phyloP scores from a whole-genome alignment of 169 alveolate genomes.

The Cryptosporidium viatorum region DNA sequence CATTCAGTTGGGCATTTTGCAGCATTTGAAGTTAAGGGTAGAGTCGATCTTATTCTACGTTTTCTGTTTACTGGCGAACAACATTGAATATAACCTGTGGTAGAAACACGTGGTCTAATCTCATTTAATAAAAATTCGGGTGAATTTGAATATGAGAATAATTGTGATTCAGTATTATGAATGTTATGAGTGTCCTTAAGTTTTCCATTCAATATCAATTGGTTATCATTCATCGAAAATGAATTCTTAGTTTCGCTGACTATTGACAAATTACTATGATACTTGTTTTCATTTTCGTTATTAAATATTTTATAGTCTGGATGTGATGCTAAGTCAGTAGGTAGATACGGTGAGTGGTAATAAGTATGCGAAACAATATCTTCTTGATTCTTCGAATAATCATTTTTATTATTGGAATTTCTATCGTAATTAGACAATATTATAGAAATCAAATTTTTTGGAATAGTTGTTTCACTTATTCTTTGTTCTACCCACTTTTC shows the following conservation, averaged over 20 bases:
- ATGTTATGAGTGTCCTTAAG: not conserved
- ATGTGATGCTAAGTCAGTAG: conserved; percentile 70
- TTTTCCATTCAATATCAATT: not conserved
- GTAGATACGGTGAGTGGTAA: conserved; percentile 66
- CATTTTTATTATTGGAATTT: not conserved
- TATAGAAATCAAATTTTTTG: conserved; percentile 3
- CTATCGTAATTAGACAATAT: not conserved
- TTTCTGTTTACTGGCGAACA: conserved; percentile 56
- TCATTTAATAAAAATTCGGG: conserved; percentile 15
- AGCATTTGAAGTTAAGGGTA: conserved; percentile 74
- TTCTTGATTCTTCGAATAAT: not conserved
- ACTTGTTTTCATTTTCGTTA: conserved; percentile 21
- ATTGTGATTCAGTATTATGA: not conserved
- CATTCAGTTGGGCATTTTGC: conserved; percentile 75
- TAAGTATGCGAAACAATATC: not conserved
- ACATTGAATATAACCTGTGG: conserved; percentile 29
- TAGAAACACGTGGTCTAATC: conserved; percentile 6
- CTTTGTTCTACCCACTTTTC: conserved; percentile 61
- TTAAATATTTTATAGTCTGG: conserved; percentile 40
- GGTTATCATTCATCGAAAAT: not conserved
- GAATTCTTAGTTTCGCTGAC: not conserved
- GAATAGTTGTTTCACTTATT: conserved; percentile 48
- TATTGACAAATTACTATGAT: not conserved
- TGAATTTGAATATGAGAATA: conserved; percentile 13
- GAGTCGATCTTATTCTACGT: conserved; percentile 54